Conservation (phyloP, 129 eudicot genomes). For the carrot (Daucus carota) region DNA sequence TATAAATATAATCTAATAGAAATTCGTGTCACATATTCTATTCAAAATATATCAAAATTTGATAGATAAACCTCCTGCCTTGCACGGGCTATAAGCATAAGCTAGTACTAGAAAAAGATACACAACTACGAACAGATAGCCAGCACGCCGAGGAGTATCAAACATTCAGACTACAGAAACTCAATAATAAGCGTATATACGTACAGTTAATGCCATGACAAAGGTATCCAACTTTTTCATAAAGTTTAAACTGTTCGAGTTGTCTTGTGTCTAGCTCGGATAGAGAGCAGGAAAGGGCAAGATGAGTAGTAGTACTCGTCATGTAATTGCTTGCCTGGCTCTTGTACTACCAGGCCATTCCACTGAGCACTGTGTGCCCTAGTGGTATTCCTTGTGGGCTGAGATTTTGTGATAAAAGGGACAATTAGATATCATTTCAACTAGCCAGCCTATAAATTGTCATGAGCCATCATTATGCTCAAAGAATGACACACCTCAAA, state of each 20-base stretch:
- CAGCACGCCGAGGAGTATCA: no score
- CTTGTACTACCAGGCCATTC: neutral
- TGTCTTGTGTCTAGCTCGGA: neutral
- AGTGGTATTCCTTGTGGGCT: neutral
- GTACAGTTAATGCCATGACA: neutral
- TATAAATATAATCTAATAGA: no score
- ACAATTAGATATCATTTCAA: neutral
- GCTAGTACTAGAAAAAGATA: no score
- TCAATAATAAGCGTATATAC: no score
- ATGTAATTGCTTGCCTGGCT: neutral
- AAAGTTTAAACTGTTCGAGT: neutral
- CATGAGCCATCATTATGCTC: neutral
- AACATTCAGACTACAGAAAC: no score
- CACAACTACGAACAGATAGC: no score
- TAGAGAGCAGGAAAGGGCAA: neutral
- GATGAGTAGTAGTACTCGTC: neutral
- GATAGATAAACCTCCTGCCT: no score
- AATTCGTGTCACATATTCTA: no score
- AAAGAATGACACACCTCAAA: neutral
- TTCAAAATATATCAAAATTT: no score
- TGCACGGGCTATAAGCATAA: no score
- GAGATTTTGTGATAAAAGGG: slow-evolving; percentile 3
- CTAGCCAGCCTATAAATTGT: neutral
- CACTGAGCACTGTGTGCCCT: slow-evolving; percentile 3
- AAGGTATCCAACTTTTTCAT: neutral